These are phyloP conservation scores for Beauveria sp. DNA, from an alignment of 2,329 filamentous ascomycete species.

Conservation along the genomic window DNA sequence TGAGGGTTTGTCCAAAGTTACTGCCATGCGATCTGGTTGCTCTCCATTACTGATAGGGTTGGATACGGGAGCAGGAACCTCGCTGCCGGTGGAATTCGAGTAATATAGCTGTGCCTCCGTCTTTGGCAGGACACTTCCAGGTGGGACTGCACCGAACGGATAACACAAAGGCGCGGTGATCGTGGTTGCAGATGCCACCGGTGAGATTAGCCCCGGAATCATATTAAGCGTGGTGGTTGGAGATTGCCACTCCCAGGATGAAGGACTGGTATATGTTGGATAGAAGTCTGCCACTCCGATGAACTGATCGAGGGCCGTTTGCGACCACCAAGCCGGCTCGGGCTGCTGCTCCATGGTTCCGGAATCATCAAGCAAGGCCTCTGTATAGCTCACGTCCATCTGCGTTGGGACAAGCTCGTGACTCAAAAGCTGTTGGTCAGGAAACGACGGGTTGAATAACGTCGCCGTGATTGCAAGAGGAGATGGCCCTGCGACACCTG, in stretches of 20 bases:
- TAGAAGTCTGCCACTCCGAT: neutral
- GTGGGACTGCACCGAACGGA: neutral
- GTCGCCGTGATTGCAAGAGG: neutral
- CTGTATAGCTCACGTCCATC: neutral
- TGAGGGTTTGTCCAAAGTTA: neutral
- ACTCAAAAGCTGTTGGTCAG: neutral
- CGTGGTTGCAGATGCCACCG: neutral
- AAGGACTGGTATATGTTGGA: neutral
- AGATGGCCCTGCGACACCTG: neutral
- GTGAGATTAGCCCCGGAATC: neutral
- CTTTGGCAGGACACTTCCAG: neutral
- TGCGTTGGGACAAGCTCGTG: neutral
- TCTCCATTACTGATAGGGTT: neutral
- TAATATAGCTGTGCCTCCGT: neutral
- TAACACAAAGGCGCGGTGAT: neutral
- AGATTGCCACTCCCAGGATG: neutral
- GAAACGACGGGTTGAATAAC: neutral
- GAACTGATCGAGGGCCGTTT: neutral
- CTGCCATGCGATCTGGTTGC: neutral
- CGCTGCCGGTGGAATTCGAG: neutral
- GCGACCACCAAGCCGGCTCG: neutral
- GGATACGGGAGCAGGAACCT: neutral
- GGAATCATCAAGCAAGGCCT: neutral
- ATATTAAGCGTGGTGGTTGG: neutral
- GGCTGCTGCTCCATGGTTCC: neutral